Base-by-base conservation (phyloP, 2,329 filamentous ascomycete genomes). In the Trichoderma polysporum region DNA sequence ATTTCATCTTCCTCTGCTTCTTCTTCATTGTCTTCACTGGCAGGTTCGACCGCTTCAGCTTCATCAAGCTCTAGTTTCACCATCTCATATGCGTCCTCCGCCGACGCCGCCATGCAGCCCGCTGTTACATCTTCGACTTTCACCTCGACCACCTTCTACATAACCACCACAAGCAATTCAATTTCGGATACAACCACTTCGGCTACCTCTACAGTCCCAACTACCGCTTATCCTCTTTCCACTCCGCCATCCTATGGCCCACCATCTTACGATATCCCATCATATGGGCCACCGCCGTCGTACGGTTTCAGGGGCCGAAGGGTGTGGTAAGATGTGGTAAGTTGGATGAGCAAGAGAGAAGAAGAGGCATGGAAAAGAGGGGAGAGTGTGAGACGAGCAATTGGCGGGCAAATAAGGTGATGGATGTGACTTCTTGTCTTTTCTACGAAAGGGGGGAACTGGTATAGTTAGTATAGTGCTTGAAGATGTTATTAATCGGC, bases 211-310 rank as follows among this genome's bases (percentile, higher is more conserved):
- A 8, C 33, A 12, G 15, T 13, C 29, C 25, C 35, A 27, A 59
- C 66, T 3, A 56, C 68, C 12, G 33, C 62, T 2, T 64, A 27
- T 19, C 29, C 50, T 27, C 33, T 35, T 10, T 58, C 66, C 5
- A 62, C 29, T 25, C 67, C 57, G 9, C 69, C 66, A 10, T 49
- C 58, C 33, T 74, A 73, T 6, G 66, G 70, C 0, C 70, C 71
- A 0, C 74, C 73, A 1, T 70, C 73, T 22, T 76, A 76, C 37
- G 70, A 70, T 7, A 68, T 72, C 29, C 71, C 70, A 1, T 70
- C 69, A 0, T 74, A 74, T 52, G 68, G 47, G 4, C 53, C 49
- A 1, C 63, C 66, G 2, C 68, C 68, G 13, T 65, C 62, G 3
- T 69, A 69, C 17, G 68, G 67, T 15, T 71, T 74, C 6, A 73